These are phyloP conservation scores for Fusarium hainanense DNA, from an alignment of 2,329 filamentous ascomycete species.

Conservation along the genomic window DNA sequence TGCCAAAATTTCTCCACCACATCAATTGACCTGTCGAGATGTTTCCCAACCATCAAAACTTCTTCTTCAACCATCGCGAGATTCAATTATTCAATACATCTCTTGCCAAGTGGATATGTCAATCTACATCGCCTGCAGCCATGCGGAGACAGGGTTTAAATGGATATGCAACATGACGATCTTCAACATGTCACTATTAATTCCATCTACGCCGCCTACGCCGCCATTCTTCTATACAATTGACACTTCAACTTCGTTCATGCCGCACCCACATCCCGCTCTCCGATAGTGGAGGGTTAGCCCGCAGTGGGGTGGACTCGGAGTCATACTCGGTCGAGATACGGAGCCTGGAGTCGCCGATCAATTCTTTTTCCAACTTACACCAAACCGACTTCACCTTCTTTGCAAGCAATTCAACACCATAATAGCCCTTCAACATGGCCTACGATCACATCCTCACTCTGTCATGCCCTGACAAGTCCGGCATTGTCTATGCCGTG, in stretches of 20 bases:
- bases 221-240: neutral
- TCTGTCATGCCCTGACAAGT: constrained; percentile 84
- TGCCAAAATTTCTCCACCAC: neutral
- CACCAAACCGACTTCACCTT: neutral
- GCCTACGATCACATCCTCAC: constrained; percentile 77
- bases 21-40: neutral
- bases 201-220: neutral
- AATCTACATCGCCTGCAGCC: constrained; percentile 13
- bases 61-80: neutral
- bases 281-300: constrained; percentile 42
- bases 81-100: neutral
- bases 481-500: constrained; percentile 86
- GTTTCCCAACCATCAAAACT: neutral
- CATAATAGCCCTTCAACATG: constrained; percentile 48
- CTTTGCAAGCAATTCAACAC: neutral
- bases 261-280: constrained; percentile 12
- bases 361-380: constrained; percentile 20
- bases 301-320: constrained; percentile 45
- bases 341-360: constrained; percentile 8
- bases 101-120: constrained; percentile 4
- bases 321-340: constrained; percentile 33
- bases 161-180: constrained; percentile 17
- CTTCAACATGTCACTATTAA: neutral
- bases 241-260: neutral
- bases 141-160: constrained; percentile 22